Conservation (phyloP, 257 asterid species). For the Lavandula angustifolia region DNA sequence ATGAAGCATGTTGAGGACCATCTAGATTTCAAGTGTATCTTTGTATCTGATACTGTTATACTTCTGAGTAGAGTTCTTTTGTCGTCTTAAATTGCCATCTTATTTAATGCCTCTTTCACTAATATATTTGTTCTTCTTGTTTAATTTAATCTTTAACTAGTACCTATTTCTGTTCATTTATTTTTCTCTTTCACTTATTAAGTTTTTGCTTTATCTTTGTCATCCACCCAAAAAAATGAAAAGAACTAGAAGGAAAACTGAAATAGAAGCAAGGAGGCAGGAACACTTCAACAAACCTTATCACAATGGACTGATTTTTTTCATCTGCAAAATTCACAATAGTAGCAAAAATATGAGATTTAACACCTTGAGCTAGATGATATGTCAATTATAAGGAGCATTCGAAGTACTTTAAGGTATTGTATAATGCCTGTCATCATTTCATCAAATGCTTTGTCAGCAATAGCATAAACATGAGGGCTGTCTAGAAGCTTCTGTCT, state of each 20-base stretch:
- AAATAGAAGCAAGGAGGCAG: conserved; percentile 26
- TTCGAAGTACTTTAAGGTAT: conserved; percentile 35
- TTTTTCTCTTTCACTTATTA: too few relatives aligned
- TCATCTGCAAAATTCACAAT: conserved; percentile 60
- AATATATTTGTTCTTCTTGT: not conserved
- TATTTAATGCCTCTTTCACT: not conserved
- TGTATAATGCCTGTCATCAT: conserved; percentile 72
- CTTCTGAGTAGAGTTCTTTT: not conserved
- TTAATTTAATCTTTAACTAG: too few relatives aligned
- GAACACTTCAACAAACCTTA: conserved; percentile 60
- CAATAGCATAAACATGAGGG: conserved; percentile 89
- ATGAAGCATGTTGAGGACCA: not conserved
- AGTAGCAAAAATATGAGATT: conserved; percentile 27
- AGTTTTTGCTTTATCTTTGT: not conserved
- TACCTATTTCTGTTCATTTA: too few relatives aligned
- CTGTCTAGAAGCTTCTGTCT: conserved; percentile 66
- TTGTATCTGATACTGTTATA: not conserved
- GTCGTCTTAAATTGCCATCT: not conserved
- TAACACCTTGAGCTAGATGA: conserved; percentile 29
- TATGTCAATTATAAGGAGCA: conserved; percentile 27
- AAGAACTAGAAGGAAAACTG: conserved; percentile 15
- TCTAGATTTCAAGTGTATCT: not conserved
- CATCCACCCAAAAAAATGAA: not conserved
- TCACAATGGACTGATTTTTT: conserved; percentile 79
- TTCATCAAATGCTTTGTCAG: conserved; percentile 67